A percentile compares a stretch with the other conserved stretches of the same genome.
Conservation (phyloP, 179 eudicot genomes). For the Spinacia oleracea region DNA sequence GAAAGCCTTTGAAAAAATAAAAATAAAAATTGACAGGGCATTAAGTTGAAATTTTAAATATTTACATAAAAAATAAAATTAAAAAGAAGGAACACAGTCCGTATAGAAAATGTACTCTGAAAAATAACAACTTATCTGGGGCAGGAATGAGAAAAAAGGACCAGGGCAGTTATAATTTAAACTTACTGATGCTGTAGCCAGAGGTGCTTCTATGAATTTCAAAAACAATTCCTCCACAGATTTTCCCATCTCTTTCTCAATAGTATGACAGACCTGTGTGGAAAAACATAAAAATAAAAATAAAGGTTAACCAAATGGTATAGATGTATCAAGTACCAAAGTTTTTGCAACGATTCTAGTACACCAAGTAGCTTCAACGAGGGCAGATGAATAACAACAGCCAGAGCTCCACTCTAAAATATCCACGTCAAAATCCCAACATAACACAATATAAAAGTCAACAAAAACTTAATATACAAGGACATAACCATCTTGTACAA, state of each 20-base stretch:
- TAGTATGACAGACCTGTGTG: constrained; percentile 61
- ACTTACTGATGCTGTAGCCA: constrained; percentile 98
- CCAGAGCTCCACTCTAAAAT: neutral
- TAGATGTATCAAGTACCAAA: neutral
- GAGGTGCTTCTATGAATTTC: constrained; percentile 57
- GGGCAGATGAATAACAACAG: neutral
- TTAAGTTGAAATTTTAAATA: neutral
- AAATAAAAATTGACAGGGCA: no score
- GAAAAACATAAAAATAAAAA: neutral
- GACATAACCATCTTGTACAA: neutral
- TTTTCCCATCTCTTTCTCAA: constrained; percentile 73
- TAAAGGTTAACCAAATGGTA: neutral
- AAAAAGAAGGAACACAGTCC: neutral
- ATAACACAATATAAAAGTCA: neutral
- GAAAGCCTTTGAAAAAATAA: no score
- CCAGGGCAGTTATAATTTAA: neutral
- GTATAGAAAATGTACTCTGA: neutral
- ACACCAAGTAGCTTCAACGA: neutral
- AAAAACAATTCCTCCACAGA: constrained; percentile 70
- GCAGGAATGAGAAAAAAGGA: neutral
- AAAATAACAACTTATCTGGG: neutral
- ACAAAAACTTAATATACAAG: neutral
- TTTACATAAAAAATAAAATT: neutral
- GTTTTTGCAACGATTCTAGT: neutral
- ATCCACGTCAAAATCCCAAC: neutral